Conservation (phyloP, 495 filamentous ascomycete genomes). For the Viridothelium virens region DNA sequence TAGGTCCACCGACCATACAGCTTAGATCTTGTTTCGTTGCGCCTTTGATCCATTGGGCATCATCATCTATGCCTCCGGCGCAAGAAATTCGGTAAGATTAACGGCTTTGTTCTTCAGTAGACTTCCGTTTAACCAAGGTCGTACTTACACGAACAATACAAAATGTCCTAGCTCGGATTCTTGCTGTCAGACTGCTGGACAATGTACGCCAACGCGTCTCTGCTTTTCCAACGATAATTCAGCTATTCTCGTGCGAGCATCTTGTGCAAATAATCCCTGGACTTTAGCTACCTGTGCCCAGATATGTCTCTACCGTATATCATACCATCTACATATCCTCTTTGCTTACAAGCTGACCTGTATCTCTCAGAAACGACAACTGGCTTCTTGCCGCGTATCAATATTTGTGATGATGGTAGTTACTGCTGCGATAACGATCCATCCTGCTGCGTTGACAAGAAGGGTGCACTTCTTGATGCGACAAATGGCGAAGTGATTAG, state of each 20-base stretch:
- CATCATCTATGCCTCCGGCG: background rate
- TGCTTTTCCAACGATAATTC: background rate
- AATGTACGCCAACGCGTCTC: background rate
- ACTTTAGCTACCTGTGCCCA: constrained; percentile 24
- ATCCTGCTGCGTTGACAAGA: constrained; percentile 25
- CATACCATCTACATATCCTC: constrained; percentile 5
- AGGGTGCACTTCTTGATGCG: constrained; percentile 26
- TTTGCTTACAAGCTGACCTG: background rate
- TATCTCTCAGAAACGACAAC: constrained; percentile 11
- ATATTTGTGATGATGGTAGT: constrained; percentile 25
- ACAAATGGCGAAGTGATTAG: constrained; percentile 18
- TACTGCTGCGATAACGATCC: constrained; percentile 31
- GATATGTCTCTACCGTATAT: constrained; percentile 31
- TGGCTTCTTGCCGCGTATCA: constrained; percentile 26
- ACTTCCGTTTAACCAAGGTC: background rate
- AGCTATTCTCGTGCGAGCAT: constrained; percentile 21
- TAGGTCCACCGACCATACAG: background rate
- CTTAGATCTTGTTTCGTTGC: background rate
- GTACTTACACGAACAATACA: background rate
- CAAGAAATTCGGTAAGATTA: background rate
- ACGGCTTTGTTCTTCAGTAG: background rate
- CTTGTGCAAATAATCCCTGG: constrained; percentile 24
- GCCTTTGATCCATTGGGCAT: background rate
- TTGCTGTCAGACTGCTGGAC: background rate
- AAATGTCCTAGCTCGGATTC: background rate